Base-by-base conservation (phyloP, 306 rosid species). In the Gastrolobium bilobum region DNA sequence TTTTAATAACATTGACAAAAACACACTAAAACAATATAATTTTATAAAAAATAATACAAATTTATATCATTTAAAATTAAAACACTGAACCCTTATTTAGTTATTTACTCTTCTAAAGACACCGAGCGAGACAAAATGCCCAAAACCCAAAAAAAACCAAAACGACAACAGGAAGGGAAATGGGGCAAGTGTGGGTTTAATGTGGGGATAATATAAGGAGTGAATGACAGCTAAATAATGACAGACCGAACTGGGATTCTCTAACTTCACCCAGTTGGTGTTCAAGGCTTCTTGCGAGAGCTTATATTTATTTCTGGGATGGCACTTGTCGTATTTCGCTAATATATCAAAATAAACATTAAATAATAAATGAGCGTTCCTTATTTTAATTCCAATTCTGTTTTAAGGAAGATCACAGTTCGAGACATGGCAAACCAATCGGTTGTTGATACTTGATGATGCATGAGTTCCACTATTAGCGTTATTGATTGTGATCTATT, bases 171-270 rank as follows among this genome's bases (percentile, higher is more conserved):
- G 42, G 44, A 50, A 79, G 72, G 37, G 20, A 59, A n/a, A 20
- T 0, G 54, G 68, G 56, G 56, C 14, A 56, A 73, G 63, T 29
- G 77, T 6, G 13, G 62, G 20, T 31, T 8, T 54, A 70, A 73
- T 52, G 81, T 51, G 67, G 42, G 38, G 48, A 61, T n/a, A 6
- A 9, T 64, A 0, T 60, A 38, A n/a, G 3, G 26, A 43, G 80
- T 35, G 66, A 73, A 52, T 31, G 83, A 73, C 86, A 85, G 81
- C 86, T 81, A 81, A 15, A 75, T 6, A 20, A 20, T 20, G 53
- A 4, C 61, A 50, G 8, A 50, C 6, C 56, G 66, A 71, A 31
- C 42, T 33, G 52, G 64, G 42, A 39, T 84, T 72, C 59, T 56
- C 71, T 39, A 70, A 42, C 76, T 75, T 75, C 81, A 57, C 62